A percentile compares a stretch with the other conserved stretches of the same genome.
phyloP scores from a whole-genome alignment of 305 asterid genomes.

The Solanum hybrid region DNA sequence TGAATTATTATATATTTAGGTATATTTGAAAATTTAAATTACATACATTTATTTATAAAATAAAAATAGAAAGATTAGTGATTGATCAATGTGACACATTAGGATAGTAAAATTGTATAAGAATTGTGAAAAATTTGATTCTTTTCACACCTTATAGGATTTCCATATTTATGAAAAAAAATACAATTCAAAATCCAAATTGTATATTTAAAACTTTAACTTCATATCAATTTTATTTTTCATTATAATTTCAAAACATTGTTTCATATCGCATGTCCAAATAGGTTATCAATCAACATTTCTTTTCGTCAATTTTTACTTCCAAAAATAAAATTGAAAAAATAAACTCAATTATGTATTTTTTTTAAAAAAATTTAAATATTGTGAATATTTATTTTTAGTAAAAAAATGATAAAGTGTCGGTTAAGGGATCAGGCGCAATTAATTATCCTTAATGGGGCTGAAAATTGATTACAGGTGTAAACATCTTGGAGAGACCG shows the following conservation, averaged over 20 bases:
- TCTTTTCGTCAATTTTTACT: background rate
- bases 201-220: background rate
- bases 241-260: background rate
- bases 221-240: background rate
- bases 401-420: background rate
- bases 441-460: background rate
- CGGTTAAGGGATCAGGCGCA: background rate
- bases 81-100: background rate
- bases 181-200: background rate
- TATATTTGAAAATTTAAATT: background rate
- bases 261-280: background rate
- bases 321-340: background rate
- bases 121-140: background rate
- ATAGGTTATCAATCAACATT: background rate
- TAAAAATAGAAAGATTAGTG: background rate
- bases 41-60: background rate
- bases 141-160: background rate
- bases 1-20: background rate
- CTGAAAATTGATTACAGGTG: constrained; percentile 11
- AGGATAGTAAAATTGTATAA: background rate
- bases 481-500: constrained; percentile 15
- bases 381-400: background rate
- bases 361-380: accelerated
- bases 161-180: background rate
- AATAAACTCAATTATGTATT: background rate